These are phyloP conservation scores for Pyrenochaeta sp. DNA, from an alignment of 2,329 filamentous ascomycete species.

Conservation along the genomic window DNA sequence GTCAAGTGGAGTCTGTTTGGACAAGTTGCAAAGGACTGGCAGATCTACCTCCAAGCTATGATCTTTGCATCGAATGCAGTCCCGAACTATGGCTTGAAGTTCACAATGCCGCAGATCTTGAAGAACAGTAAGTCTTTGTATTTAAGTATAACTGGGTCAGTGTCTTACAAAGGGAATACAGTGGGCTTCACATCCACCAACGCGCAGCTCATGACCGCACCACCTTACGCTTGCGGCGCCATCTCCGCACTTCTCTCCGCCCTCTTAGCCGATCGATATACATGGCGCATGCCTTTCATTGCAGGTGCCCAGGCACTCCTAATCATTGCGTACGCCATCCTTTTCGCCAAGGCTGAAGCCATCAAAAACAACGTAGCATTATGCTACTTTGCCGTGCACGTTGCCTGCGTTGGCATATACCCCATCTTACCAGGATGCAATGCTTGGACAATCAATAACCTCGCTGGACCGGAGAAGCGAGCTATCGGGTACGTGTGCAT, in stretches of 20 bases:
- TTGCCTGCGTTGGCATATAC: constrained; percentile 50
- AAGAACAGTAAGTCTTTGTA: constrained; percentile 8
- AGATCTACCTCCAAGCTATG: constrained; percentile 56
- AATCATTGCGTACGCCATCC: constrained; percentile 53
- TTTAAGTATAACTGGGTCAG: not conserved
- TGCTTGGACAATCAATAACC: constrained; percentile 38
- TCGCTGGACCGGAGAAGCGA: constrained; percentile 33
- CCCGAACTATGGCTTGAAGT: constrained; percentile 49
- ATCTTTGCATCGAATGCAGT: constrained; percentile 43
- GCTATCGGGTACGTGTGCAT: constrained; percentile 14
- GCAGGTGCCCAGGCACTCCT: constrained; percentile 27
- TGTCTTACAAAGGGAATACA: constrained; percentile 1
- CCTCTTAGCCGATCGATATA: constrained; percentile 26
- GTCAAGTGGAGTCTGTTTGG: constrained; percentile 29
- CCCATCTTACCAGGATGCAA: constrained; percentile 32
- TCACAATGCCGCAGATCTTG: constrained; percentile 22
- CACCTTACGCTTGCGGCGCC: constrained; percentile 32
- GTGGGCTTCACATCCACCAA: constrained; percentile 36
- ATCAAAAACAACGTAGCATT: constrained; percentile 52
- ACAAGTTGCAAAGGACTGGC: constrained; percentile 51
- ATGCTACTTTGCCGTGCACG: constrained; percentile 55
- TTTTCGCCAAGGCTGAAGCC: constrained; percentile 49
- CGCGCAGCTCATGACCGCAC: constrained; percentile 36
- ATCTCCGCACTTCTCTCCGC: constrained; percentile 27
- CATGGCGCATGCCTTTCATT: constrained; percentile 35